Base-by-base conservation (phyloP, 2,329 filamentous ascomycete species). In the Trichoderma sp. region DNA sequence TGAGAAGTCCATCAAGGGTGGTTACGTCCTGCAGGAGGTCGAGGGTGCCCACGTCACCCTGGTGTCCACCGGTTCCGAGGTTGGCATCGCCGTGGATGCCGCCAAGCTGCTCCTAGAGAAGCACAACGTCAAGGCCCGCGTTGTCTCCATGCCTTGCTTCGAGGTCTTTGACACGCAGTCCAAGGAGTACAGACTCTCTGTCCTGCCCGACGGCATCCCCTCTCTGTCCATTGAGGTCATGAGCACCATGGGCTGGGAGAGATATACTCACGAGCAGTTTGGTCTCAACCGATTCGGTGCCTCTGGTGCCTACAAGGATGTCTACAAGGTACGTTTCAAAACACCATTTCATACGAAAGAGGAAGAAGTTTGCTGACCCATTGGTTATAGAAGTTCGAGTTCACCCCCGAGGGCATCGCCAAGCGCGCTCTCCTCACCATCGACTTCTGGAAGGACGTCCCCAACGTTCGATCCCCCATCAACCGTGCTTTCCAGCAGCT, bases 241-340 rank as follows among this genome's bases (percentile, higher is more conserved):
- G 92, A 91, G 88, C 82, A 99, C 96, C 75, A 90, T 97, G 83
- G 96, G 96, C 76, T 99, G 96, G 96, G 94, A 98, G 89, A 92
- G 95, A 83, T 99, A 98, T 86, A 92, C 94, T 70, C 95, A 99
- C 84, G 96, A 99, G 89, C 96, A 99, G 86, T 99, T 99, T 78
- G 96, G 96, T 81, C 90, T 99, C 75, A 99, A 99, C 91, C 90
- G 96, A 81, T 99, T 99, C 83, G 96, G 96, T 89, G 95, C 95
- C 75, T 97, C 93, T 68, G 96, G 95, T 77, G 91, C 95, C 74
- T 98, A 98, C 87, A 95, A 95, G 90, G 91, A 98, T 77, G 94
- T 99, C 71, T 99, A 99, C 89, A 91, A 92, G 87, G 92, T 86
- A 85, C 83, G 87, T 82, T 67, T 34, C 34, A 59, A 39, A 39